A percentile compares a stretch with the other conserved stretches of the same genome.
These are phyloP conservation scores for Eucalyptus dawsonii DNA, from an alignment of 345 rosid species.

Conservation along the genomic window DNA sequence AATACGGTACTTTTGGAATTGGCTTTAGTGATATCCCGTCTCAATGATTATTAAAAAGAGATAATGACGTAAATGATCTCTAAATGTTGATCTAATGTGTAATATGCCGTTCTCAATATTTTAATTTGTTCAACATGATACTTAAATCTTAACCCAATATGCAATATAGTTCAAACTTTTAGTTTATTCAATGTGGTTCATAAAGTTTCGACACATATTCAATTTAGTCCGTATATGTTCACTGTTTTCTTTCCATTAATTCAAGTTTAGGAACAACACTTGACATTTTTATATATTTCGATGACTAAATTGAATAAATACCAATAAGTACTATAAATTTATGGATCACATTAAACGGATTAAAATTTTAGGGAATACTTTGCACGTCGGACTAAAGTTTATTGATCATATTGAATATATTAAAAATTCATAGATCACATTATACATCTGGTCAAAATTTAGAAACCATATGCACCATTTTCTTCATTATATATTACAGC, in stretches of 20 bases:
- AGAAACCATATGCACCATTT: fast-evolving
- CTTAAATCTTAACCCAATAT: fast-evolving
- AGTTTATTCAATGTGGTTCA: fast-evolving
- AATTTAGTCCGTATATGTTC: too few relatives aligned
- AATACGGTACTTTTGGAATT: fast-evolving
- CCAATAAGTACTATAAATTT: too few relatives aligned
- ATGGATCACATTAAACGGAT: too few relatives aligned
- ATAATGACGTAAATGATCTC: too few relatives aligned
- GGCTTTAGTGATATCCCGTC: neutral
- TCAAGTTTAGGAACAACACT: fast-evolving
- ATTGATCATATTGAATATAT: fast-evolving
- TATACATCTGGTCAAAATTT: too few relatives aligned
- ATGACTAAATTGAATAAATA: too few relatives aligned
- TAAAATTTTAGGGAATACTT: too few relatives aligned
- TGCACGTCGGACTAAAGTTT: fast-evolving
- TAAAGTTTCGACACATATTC: fast-evolving
- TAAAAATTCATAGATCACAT: fast-evolving
- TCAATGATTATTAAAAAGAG: neutral
- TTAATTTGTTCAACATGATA: fast-evolving
- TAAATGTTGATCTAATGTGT: fast-evolving
- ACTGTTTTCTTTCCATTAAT: too few relatives aligned
- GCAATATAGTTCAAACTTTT: fast-evolving
- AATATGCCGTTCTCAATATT: fast-evolving
- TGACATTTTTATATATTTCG: fast-evolving
- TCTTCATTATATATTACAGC: neutral